Conservation (phyloP, 2,329 filamentous ascomycete species). For the Thielaviopsis musarum region DNA sequence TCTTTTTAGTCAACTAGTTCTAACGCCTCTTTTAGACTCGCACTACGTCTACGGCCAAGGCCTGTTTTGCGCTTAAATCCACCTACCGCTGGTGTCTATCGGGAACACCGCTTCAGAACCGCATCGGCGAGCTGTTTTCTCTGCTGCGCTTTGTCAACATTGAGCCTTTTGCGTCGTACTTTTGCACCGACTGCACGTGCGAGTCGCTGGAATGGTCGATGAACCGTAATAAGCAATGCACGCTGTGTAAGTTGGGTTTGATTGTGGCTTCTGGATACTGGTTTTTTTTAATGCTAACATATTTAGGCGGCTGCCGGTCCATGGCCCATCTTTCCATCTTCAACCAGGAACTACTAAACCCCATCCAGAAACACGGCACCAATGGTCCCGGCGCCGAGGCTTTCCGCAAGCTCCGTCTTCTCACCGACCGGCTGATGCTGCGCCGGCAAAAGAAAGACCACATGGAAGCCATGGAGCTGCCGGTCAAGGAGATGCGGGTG, state of each 20-base stretch:
- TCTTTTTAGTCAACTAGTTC: background rate
- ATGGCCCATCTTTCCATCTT: constrained; percentile 45
- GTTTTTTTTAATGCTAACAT: background rate
- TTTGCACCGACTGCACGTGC: constrained; percentile 78
- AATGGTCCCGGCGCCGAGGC: constrained; percentile 46
- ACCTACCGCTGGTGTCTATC: constrained; percentile 91
- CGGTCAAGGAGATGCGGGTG: constrained; percentile 82
- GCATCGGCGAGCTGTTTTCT: constrained; percentile 94
- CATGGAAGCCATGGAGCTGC: constrained; percentile 87
- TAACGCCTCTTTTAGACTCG: constrained; percentile 36
- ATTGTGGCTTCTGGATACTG: background rate
- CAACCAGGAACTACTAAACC: constrained; percentile 88
- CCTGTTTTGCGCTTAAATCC: constrained; percentile 79
- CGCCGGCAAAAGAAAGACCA: constrained; percentile 88
- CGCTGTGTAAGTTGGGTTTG: constrained; percentile 34
- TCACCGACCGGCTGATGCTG: constrained; percentile 91
- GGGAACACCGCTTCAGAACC: constrained; percentile 89
- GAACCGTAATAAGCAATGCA: constrained; percentile 54
- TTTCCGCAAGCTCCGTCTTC: constrained; percentile 65
- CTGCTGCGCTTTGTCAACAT: constrained; percentile 82
- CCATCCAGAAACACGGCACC: constrained; percentile 49
- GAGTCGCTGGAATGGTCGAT: constrained; percentile 71
- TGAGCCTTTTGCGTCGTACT: constrained; percentile 77
- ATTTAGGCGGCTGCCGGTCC: constrained; percentile 19
- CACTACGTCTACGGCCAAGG: constrained; percentile 80